These are phyloP conservation scores for Stylosanthes scabra DNA, from an alignment of 331 rosid species.

Conservation along the genomic window DNA sequence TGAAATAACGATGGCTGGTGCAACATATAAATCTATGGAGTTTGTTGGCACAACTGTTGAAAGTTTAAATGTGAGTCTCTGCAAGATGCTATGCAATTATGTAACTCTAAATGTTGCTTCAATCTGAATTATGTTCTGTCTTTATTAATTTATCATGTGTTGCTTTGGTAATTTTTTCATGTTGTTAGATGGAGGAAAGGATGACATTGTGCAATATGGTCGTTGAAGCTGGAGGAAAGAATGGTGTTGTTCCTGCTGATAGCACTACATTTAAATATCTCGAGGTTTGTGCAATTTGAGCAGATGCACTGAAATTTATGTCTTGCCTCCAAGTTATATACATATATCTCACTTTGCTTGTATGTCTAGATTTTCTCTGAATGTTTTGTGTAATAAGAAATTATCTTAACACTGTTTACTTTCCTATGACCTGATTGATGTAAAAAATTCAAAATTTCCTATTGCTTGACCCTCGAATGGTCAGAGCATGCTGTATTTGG, in stretches of 20 bases:
- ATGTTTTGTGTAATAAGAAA: background rate
- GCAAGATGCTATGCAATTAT: conserved; percentile 10
- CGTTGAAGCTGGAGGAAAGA: conserved; percentile 99
- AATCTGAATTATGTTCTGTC: background rate
- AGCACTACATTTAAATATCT: conserved; percentile 90
- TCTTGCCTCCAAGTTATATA: conserved; percentile 12
- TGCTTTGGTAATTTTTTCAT: conserved; percentile 36
- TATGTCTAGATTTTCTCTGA: background rate
- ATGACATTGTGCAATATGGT: conserved; percentile 99
- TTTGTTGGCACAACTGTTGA: conserved; percentile 90
- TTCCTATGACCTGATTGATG: background rate
- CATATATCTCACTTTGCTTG: conserved; percentile 7
- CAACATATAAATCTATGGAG: conserved; percentile 95
- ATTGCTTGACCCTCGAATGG: background rate
- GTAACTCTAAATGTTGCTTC: conserved; percentile 26
- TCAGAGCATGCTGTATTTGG: conserved; percentile 18
- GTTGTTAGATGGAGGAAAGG: conserved; percentile 92
- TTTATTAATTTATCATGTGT: conserved; percentile 6
- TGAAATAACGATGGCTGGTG: conserved; percentile 92
- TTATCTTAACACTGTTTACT: background rate
- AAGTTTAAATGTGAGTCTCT: conserved; percentile 73
- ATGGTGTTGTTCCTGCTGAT: conserved; percentile 93
- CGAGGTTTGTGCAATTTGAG: conserved; percentile 67
- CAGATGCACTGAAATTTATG: conserved; percentile 20
- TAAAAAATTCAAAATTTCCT: background rate